Conservation (phyloP, 805 yeast species). For the Barnettozyma siamensis region DNA sequence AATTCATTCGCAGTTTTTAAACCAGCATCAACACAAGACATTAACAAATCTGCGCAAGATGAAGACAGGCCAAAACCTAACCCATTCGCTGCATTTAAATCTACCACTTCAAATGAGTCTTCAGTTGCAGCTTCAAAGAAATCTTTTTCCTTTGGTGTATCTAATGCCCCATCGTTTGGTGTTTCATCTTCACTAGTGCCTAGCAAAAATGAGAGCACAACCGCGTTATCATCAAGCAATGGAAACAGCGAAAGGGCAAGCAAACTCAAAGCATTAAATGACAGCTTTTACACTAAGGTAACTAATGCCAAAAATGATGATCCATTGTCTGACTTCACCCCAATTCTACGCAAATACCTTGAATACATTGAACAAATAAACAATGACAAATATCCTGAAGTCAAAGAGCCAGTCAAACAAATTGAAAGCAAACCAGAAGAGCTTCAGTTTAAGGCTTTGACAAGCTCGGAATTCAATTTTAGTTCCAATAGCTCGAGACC, state of each 20-base stretch:
- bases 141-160: slow-evolving; percentile 9
- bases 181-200: slow-evolving; percentile 2
- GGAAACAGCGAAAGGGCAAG: slow-evolving; percentile 32
- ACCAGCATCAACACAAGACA: neutral
- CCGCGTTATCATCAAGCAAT: slow-evolving; percentile 13
- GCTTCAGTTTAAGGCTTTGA: slow-evolving; percentile 15
- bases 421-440: slow-evolving; percentile 10
- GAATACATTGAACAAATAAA: slow-evolving; percentile 42
- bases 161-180: neutral
- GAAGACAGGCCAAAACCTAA: slow-evolving; percentile 3
- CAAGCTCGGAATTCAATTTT: slow-evolving; percentile 16
- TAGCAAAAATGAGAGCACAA: slow-evolving; percentile 1
- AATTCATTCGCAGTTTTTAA: slow-evolving; percentile 5
- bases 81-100: slow-evolving; percentile 12
- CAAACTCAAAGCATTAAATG: slow-evolving; percentile 61
- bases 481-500: slow-evolving; percentile 10
- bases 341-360: slow-evolving; percentile 52
- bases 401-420: slow-evolving; percentile 3
- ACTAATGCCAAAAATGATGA: slow-evolving; percentile 35
- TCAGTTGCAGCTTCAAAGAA: slow-evolving; percentile 5
- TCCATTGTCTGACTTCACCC: slow-evolving; percentile 50
- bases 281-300: slow-evolving; percentile 48
- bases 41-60: neutral
- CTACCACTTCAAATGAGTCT: neutral
- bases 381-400: slow-evolving; percentile 17